phyloP scores from a whole-genome alignment of 805 yeast genomes.

The Starmerella asiatica region DNA sequence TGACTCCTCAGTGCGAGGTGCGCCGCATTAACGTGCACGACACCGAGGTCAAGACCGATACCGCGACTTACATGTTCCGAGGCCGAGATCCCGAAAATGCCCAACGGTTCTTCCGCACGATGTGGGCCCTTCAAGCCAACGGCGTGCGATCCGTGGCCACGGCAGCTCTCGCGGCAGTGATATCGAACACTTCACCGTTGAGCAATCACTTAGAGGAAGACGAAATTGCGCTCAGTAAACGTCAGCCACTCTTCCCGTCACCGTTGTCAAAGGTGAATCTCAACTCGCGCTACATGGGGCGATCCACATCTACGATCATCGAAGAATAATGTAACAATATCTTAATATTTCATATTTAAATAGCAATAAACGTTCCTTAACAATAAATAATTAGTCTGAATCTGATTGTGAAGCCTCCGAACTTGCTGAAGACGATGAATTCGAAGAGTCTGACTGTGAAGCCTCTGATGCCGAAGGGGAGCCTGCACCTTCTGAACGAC shows the following conservation, averaged over 20 bases:
- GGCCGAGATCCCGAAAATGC: constrained; percentile 18
- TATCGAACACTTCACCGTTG: constrained; percentile 1
- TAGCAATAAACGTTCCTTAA: too few relatives aligned
- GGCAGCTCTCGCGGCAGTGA: constrained; percentile 1
- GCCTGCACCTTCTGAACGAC: too few relatives aligned
- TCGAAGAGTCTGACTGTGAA: too few relatives aligned
- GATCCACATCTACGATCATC: constrained; percentile 15
- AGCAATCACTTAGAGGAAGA: constrained; percentile 1
- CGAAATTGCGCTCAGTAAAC: constrained; percentile 3
- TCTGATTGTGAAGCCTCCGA: too few relatives aligned
- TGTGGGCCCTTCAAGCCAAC: constrained; percentile 15
- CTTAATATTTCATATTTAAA: too few relatives aligned
- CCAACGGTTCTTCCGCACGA: constrained; percentile 14
- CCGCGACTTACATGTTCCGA: constrained; percentile 22
- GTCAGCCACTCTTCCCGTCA: constrained; percentile 18
- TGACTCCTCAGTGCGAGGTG: constrained; percentile 15
- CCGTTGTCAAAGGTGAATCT: constrained; percentile 11
- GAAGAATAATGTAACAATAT: constrained; percentile 14
- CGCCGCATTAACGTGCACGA: constrained; percentile 20
- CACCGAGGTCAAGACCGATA: constrained; percentile 17
- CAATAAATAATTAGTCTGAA: too few relatives aligned
- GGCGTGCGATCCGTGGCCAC: constrained; percentile 6
- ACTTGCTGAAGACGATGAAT: too few relatives aligned
- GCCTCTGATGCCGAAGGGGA: too few relatives aligned
- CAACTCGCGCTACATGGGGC: constrained; percentile 9